Base-by-base conservation (phyloP, 192 early-diverging fungal species). In the Dissophora ornata region DNA sequence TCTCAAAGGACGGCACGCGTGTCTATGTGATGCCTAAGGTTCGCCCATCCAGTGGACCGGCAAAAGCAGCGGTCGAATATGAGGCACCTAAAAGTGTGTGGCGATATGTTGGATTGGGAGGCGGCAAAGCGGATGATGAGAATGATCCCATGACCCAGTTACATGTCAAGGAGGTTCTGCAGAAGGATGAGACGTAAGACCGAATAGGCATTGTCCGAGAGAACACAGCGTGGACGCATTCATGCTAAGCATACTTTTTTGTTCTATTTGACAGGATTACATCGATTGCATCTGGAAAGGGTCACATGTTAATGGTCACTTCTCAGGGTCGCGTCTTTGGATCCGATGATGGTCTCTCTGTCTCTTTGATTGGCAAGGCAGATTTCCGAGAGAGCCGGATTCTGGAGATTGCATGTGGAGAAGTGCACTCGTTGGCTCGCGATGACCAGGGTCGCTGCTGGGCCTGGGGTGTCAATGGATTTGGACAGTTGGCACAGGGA, bases 291-390 rank as follows among this genome's bases (percentile, higher is more conserved):
- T 58, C 81, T 6, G 81, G 81, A 47, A 67, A 73, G 52, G 71
- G 55, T n/a, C 81, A 82, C 36, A 45, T 82, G 48, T 24, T 82
- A 5, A 71, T 73, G 65, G 54, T 74, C 10, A 79, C 81, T 8
- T 82, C 81, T 18, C n/a, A 62, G 21, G 81, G 81, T 16, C 69
- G 81, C 15, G 81, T 82, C 3, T 54, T 82, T 34, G 45, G 64
- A 8, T 79, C 81, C 0, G 62, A 71, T 16, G 60, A 71, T 22
- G 81, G 73, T 25, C 59, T 77, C 16, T 77, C 73, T 4, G 47
- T 77, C 34, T 77, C 73, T 1, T 7, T 61, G 28, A 56, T 77
- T 26, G 73, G 73, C 0, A 34, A 41, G 13, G n/a, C 19, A n/a
- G 64, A 77, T 0, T 77, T 77, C 53, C 48, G 50, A 8, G 33